phyloP scores from a whole-genome alignment of 495 filamentous ascomycete genomes.

The Penicillium verhagenii region DNA sequence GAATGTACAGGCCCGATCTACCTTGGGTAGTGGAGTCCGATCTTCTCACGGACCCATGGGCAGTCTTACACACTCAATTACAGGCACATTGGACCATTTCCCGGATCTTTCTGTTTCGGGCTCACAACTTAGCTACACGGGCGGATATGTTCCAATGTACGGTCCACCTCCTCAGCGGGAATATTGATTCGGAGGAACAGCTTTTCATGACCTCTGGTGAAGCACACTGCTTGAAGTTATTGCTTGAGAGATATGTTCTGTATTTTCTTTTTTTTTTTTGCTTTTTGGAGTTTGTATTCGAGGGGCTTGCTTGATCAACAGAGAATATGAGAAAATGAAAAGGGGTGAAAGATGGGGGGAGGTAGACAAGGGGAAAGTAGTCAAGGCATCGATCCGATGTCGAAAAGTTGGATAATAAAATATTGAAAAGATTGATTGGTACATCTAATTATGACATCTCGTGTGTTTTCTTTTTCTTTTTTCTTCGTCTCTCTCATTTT shows the following conservation, averaged over 20 bases:
- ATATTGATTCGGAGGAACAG: constrained; percentile 20
- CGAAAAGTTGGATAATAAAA: constrained; percentile 1
- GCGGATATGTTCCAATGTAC: constrained; percentile 33
- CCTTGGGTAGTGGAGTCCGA: constrained; percentile 21
- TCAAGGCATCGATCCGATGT: not conserved
- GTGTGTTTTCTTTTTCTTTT: not conserved
- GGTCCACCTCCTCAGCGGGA: constrained; percentile 29
- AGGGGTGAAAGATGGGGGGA: not conserved
- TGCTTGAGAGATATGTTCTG: not conserved
- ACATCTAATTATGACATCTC: constrained; percentile 7
- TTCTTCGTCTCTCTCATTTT: no score
- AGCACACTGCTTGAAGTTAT: no score
- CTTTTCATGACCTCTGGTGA: no score
- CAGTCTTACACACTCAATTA: constrained; percentile 28
- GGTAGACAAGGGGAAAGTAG: not conserved
- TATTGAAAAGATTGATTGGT: constrained; percentile 1
- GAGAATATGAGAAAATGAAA: not conserved
- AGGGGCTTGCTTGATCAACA: not conserved
- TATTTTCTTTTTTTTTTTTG: not conserved
- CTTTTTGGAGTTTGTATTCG: not conserved
- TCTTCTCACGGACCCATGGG: constrained; percentile 26
- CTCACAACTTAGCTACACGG: constrained; percentile 33
- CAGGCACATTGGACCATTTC: constrained; percentile 33
- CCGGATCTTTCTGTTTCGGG: constrained; percentile 34
- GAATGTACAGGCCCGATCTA: constrained; percentile 22